Percentiles rank a stretch among this genome's conserved stretches.
Conservation (phyloP, 2,329 filamentous ascomycete genomes). For the Alternaria brassicae region DNA sequence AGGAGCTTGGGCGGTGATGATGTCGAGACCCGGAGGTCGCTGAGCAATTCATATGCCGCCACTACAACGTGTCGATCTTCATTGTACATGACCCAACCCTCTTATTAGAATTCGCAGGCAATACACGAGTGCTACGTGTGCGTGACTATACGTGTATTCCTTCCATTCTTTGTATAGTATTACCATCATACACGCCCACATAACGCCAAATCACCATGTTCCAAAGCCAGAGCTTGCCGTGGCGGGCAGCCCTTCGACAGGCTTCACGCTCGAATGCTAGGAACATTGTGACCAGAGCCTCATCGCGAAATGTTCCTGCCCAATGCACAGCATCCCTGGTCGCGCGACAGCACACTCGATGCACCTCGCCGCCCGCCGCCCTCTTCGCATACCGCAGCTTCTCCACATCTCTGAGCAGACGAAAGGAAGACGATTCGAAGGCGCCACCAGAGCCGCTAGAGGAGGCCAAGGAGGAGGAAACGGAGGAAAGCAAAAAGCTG, state of each 20-base stretch:
- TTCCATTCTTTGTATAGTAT: slow-evolving; percentile 13
- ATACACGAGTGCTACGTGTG: slow-evolving; percentile 12
- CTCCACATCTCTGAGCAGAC: slow-evolving; percentile 54
- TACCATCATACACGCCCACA: slow-evolving; percentile 12
- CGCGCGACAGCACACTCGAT: slow-evolving; percentile 30
- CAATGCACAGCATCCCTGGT: slow-evolving; percentile 41
- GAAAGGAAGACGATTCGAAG: slow-evolving; percentile 65
- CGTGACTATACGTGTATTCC: slow-evolving; percentile 2
- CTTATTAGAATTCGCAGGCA: slow-evolving; percentile 7
- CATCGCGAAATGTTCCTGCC: slow-evolving; percentile 37
- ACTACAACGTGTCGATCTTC: slow-evolving; percentile 15
- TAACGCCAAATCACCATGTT: slow-evolving; percentile 58
- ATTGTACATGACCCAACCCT: slow-evolving; percentile 19
- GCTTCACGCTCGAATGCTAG: slow-evolving; percentile 53
- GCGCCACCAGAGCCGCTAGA: slow-evolving; percentile 55
- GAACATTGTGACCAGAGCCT: slow-evolving; percentile 36
- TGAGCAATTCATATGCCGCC: slow-evolving; percentile 30
- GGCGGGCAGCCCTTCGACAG: slow-evolving; percentile 66
- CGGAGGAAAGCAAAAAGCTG: slow-evolving; percentile 53
- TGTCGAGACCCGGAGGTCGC: slow-evolving; percentile 34
- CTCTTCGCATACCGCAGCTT: slow-evolving; percentile 47
- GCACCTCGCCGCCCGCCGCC: slow-evolving; percentile 40
- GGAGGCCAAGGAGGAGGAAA: slow-evolving; percentile 48
- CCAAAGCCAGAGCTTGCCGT: slow-evolving; percentile 69
- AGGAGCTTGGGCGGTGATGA: slow-evolving; percentile 36